phyloP scores from a whole-genome alignment of 352 stramenopile species.

The Phytophthora colocasiae region DNA sequence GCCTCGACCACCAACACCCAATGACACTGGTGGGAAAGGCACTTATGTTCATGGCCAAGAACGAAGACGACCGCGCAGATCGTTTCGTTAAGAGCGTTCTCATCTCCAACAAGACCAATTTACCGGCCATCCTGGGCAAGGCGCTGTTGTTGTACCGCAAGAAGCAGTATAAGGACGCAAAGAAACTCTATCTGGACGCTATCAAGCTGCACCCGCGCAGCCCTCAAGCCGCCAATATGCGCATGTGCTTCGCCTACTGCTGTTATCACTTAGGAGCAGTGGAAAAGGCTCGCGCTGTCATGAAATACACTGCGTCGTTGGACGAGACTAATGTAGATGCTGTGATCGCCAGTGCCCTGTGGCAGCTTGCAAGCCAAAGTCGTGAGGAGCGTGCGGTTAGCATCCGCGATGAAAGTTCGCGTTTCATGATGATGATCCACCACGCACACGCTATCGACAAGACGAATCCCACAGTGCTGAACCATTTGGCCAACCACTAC shows the following conservation, averaged over 20 bases:
- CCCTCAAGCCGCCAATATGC: slow-evolving; percentile 90
- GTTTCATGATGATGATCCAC: slow-evolving; percentile 92
- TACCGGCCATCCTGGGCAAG: slow-evolving; percentile 88
- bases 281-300: slow-evolving; percentile 86
- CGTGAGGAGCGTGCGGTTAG: slow-evolving; percentile 77
- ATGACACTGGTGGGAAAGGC: slow-evolving; percentile 93
- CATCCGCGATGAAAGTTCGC: slow-evolving; percentile 88
- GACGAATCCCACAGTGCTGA: slow-evolving; percentile 93
- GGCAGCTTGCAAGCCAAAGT: slow-evolving; percentile 88
- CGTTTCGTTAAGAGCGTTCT: slow-evolving; percentile 93
- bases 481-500: slow-evolving; percentile 98
- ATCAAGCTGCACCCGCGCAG: slow-evolving; percentile 94
- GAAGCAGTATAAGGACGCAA: slow-evolving; percentile 91
- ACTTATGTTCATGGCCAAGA: slow-evolving; percentile 94
- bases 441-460: slow-evolving; percentile 92
- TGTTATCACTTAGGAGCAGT: slow-evolving; percentile 95
- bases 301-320: slow-evolving; percentile 84
- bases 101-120: slow-evolving; percentile 89
- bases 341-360: slow-evolving; percentile 93
- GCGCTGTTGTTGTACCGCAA: slow-evolving; percentile 88
- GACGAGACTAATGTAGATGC: slow-evolving; percentile 95
- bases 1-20: slow-evolving; percentile 89
- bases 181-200: slow-evolving; percentile 94
- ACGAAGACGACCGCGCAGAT: slow-evolving; percentile 91
- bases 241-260: slow-evolving; percentile 97